A percentile compares a stretch with the other conserved stretches of the same genome.
phyloP scores from a whole-genome alignment of 2,329 filamentous ascomycete genomes.

The Aureobasidium sp. region DNA sequence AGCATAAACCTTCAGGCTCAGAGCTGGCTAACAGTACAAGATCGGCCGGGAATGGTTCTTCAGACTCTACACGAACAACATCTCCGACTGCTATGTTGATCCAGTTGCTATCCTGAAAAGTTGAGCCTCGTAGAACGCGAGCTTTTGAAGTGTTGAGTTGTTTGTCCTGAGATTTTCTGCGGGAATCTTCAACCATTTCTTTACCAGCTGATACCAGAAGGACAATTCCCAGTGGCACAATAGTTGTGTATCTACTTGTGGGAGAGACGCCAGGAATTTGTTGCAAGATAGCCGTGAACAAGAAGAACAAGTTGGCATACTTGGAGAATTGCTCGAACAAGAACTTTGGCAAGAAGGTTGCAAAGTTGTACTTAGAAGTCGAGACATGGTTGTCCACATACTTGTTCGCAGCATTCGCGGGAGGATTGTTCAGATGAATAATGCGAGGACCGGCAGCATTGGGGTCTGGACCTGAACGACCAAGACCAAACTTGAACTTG shows the following conservation, averaged over 20 bases:
- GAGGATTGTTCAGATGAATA: constrained; percentile 93
- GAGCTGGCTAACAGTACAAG: constrained; percentile 87
- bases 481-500: constrained; percentile 90
- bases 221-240: constrained; percentile 85
- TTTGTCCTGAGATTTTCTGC: constrained; percentile 79
- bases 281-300: constrained; percentile 90
- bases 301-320: constrained; percentile 98
- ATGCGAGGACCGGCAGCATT: constrained; percentile 85
- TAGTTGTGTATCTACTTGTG: constrained; percentile 92
- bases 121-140: constrained; percentile 71
- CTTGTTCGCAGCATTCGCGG: constrained; percentile 81
- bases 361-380: constrained; percentile 91
- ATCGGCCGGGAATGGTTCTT: constrained; percentile 91
- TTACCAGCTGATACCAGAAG: constrained; percentile 92
- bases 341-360: constrained; percentile 94
- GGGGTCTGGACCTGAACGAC: constrained; percentile 75
- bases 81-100: constrained; percentile 89
- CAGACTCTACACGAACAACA: constrained; percentile 85
- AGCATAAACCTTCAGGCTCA: constrained; percentile 94
- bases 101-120: constrained; percentile 84
- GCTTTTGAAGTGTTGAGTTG: constrained; percentile 83
- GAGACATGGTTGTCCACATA: constrained; percentile 96
- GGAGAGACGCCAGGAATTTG: constrained; percentile 93
- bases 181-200: constrained; percentile 88
- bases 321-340: constrained; percentile 98